Evolutionary conservation across 2,329 filamentous ascomycete genomes (phyloP).

Genomic region (Nemania diffusa): DNA sequence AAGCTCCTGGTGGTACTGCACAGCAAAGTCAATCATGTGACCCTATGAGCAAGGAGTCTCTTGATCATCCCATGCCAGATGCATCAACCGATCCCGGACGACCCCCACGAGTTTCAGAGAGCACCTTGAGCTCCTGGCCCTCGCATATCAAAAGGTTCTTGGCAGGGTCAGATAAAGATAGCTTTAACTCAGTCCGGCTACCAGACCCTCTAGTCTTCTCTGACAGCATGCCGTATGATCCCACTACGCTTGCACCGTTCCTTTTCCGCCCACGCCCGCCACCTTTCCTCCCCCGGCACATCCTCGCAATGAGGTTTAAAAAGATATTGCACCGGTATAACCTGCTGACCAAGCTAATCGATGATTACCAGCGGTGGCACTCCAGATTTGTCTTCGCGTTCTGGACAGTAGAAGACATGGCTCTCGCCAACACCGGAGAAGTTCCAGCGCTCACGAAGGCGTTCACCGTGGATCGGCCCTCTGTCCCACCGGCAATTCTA

Average conservation of each 20-base stretch:
- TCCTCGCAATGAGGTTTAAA: constrained; percentile 13
- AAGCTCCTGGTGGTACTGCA: background rate
- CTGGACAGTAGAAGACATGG: constrained; percentile 14
- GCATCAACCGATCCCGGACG: background rate
- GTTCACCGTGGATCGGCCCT: constrained; percentile 5
- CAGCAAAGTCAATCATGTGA: background rate
- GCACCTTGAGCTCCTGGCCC: background rate
- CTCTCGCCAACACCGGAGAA: background rate
- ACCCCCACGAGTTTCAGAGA: background rate
- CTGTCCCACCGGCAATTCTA: constrained; percentile 21
- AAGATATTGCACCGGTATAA: constrained; percentile 20
- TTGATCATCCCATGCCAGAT: background rate
- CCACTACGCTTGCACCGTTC: background rate
- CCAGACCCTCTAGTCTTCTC: constrained; percentile 12
- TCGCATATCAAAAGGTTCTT: background rate
- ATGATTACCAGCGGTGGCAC: constrained; percentile 30
- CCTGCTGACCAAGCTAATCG: constrained; percentile 13
- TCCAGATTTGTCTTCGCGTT: constrained; percentile 15
- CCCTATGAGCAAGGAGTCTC: background rate
- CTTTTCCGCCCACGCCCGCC: constrained; percentile 24
- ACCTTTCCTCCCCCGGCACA: constrained; percentile 10
- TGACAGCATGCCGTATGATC: background rate
- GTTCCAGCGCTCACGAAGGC: background rate
- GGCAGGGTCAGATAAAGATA: background rate
- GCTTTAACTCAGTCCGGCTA: constrained; percentile 14